phyloP scores from a whole-genome alignment of 2,329 filamentous ascomycete genomes.

The Ophiostoma populinum region DNA sequence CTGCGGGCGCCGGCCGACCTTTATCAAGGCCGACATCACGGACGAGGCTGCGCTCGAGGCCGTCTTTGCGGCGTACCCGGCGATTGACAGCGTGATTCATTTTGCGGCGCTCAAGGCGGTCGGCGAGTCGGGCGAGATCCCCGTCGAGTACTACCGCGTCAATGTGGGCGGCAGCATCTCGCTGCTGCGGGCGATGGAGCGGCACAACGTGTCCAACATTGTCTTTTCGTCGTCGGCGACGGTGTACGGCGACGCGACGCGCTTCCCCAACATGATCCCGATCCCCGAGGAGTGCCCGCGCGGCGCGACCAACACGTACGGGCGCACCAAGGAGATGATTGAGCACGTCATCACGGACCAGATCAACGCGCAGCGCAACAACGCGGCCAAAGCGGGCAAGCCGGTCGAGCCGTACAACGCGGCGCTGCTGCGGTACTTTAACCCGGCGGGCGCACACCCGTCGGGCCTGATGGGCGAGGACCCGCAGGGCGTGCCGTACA shows the following conservation, averaged over 20 bases:
- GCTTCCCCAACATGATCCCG: constrained; percentile 94
- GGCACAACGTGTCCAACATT: constrained; percentile 85
- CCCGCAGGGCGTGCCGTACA: constrained; percentile 87
- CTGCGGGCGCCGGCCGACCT: constrained; percentile 68
- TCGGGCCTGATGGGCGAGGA: constrained; percentile 97
- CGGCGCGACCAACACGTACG: constrained; percentile 93
- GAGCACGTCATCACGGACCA: constrained; percentile 86
- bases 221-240: constrained; percentile 98
- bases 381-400: constrained; percentile 64
- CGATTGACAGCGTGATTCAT: constrained; percentile 96
- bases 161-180: constrained; percentile 87
- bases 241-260: constrained; percentile 94
- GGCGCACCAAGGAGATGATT: constrained; percentile 85
- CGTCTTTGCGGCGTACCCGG: constrained; percentile 75
- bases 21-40: constrained; percentile 78
- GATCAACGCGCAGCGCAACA: constrained; percentile 71
- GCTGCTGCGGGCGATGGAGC: constrained; percentile 72
- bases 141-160: constrained; percentile 93
- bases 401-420: constrained; percentile 74
- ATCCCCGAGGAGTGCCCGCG: constrained; percentile 95
- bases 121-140: constrained; percentile 83
- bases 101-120: constrained; percentile 98
- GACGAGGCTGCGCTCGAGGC: constrained; percentile 68
- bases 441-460: constrained; percentile 87
- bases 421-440: constrained; percentile 90